phyloP scores from a whole-genome alignment of 78 protist species.

The Speleostelium caveatum region DNA sequence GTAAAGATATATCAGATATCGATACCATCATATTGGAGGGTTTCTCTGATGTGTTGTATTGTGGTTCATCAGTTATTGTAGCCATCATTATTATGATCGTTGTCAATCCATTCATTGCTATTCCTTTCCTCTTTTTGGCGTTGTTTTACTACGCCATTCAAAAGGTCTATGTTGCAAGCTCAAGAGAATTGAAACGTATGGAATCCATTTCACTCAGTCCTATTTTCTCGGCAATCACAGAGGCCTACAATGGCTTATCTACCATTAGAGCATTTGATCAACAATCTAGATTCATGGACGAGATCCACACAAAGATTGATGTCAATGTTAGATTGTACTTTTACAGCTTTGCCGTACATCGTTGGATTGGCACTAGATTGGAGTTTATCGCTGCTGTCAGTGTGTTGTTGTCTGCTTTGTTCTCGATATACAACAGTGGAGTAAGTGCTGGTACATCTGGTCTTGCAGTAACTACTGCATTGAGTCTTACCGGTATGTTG shows the following conservation, averaged over 20 bases:
- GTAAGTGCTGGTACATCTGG: slow-evolving; percentile 81
- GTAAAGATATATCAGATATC: slow-evolving; percentile 70
- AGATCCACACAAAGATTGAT: slow-evolving; percentile 17
- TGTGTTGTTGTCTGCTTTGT: slow-evolving; percentile 64
- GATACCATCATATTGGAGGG: slow-evolving; percentile 45
- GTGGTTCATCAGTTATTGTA: slow-evolving; percentile 29
- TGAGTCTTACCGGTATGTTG: slow-evolving; percentile 42
- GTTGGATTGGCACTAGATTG: slow-evolving; percentile 89
- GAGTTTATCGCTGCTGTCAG: slow-evolving; percentile 59
- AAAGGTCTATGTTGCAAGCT: slow-evolving; percentile 67
- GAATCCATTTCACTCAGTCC: slow-evolving; percentile 93
- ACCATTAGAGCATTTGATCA: slow-evolving; percentile 92
- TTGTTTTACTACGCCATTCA: slow-evolving; percentile 80
- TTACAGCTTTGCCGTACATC: slow-evolving; percentile 38
- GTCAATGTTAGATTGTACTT: slow-evolving; percentile 54
- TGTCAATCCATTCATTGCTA: slow-evolving; percentile 22
- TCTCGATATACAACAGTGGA: slow-evolving; percentile 13
- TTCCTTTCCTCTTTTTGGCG: slow-evolving; percentile 8
- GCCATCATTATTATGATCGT: slow-evolving; percentile 30
- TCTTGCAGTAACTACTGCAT: slow-evolving; percentile 72
- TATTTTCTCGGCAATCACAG: slow-evolving; percentile 83
- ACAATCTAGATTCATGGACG: slow-evolving; percentile 16
- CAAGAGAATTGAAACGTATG: slow-evolving; percentile 89
- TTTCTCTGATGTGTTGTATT: slow-evolving; percentile 23
- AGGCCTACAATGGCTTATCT: slow-evolving; percentile 89